phyloP scores from a whole-genome alignment of 1,139 yeast species.

The Arxiozyma slooffiae region DNA sequence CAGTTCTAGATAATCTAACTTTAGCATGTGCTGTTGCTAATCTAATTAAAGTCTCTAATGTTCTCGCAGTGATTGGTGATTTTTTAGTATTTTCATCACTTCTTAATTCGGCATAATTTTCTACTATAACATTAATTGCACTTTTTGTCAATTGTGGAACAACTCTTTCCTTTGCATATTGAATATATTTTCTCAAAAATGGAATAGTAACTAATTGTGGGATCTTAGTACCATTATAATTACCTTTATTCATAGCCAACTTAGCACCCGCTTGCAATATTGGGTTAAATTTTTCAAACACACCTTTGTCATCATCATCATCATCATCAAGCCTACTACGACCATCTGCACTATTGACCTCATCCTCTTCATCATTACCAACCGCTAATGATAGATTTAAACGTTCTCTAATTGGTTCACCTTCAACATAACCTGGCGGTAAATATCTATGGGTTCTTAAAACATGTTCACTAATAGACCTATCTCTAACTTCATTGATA shows the following conservation, averaged over 20 bases:
- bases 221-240: slow-evolving; percentile 34
- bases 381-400: slow-evolving; percentile 64
- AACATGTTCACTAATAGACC: slow-evolving; percentile 89
- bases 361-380: slow-evolving; percentile 46
- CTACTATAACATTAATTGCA: slow-evolving; percentile 76
- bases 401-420: slow-evolving; percentile 85
- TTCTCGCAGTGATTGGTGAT: slow-evolving; percentile 96
- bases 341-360: slow-evolving; percentile 20
- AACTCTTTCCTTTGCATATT: slow-evolving; percentile 84
- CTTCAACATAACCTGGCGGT: slow-evolving; percentile 85
- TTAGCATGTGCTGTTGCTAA: slow-evolving; percentile 95
- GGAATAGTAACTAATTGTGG: slow-evolving; percentile 70
- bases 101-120: slow-evolving; percentile 70
- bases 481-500: slow-evolving; percentile 73
- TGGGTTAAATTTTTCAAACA: slow-evolving; percentile 77
- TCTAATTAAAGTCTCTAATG: slow-evolving; percentile 91
- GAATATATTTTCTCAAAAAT: slow-evolving; percentile 83
- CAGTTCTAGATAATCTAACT: slow-evolving; percentile 67
- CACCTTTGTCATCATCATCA: slow-evolving; percentile 37
- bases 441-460: slow-evolving; percentile 84
- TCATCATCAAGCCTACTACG: slow-evolving; percentile 24
- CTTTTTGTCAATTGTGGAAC: slow-evolving; percentile 69
- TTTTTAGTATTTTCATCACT: slow-evolving; percentile 76
- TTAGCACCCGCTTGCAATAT: slow-evolving; percentile 71
- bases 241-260: slow-evolving; percentile 30